phyloP scores from a whole-genome alignment of 208 protist genomes.

The Wallacemonas collosoma region DNA sequence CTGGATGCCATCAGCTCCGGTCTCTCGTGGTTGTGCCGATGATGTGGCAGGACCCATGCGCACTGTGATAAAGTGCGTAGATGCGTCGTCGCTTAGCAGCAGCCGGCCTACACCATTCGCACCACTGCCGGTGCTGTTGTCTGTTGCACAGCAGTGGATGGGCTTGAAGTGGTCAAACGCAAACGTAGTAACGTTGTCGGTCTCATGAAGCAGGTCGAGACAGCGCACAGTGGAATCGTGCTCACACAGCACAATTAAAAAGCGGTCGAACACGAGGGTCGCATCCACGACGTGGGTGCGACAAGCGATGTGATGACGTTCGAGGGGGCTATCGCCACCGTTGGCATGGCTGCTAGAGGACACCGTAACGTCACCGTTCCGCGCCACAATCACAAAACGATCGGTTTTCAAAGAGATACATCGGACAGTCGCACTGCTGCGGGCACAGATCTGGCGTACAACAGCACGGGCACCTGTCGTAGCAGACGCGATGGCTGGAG shows the following conservation, averaged over 20 bases:
- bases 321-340: neutral
- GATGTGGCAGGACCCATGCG: neutral
- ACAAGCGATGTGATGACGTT: neutral
- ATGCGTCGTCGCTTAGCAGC: neutral
- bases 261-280: conserved; percentile 15
- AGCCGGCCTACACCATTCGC: neutral
- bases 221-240: neutral
- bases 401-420: conserved; percentile 1
- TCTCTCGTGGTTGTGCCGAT: too few species aligned
- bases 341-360: neutral
- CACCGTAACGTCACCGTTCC: conserved; percentile 1
- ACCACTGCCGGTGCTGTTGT: neutral
- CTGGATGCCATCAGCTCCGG: neutral
- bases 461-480: too few species aligned
- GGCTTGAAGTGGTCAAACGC: neutral
- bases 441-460: neutral
- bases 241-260: conserved; percentile 7
- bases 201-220: neutral
- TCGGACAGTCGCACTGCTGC: conserved; percentile 1
- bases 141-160: neutral
- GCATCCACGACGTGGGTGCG: conserved; percentile 16
- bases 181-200: neutral
- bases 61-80: conserved; percentile 5
- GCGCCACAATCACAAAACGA: conserved; percentile 1
- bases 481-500: neutral